Evolutionary conservation across 2,329 filamentous ascomycete genomes (phyloP).

Genomic region (Colletotrichum lupini): DNA sequence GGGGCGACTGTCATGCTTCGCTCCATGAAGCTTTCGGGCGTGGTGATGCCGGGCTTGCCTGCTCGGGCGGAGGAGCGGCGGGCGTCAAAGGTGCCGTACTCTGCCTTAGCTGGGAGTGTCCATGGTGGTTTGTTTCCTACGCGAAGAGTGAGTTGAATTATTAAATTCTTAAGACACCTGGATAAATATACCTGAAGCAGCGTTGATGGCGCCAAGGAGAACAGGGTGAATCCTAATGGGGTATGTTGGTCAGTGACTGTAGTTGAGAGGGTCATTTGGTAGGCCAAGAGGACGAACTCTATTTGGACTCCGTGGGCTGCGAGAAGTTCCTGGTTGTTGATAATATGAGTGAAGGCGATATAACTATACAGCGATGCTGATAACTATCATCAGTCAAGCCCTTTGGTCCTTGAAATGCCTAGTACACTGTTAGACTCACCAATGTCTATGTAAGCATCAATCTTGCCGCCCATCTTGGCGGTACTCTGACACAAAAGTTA

Average conservation of each 20-base stretch:
- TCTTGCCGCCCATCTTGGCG: conserved; percentile 67
- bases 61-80: conserved; percentile 51
- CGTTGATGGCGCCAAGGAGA: conserved; percentile 76
- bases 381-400: neutral
- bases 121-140: conserved; percentile 81
- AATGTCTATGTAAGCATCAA: conserved; percentile 75
- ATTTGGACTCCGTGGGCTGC: conserved; percentile 69
- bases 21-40: conserved; percentile 57
- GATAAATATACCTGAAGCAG: conserved; percentile 59
- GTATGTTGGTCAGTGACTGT: neutral
- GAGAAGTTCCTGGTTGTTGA: conserved; percentile 65
- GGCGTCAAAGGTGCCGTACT: conserved; percentile 60
- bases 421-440: conserved; percentile 54
- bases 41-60: conserved; percentile 48
- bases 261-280: neutral
- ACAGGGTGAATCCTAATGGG: conserved; percentile 73
- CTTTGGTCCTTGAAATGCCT: neutral
- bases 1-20: conserved; percentile 61
- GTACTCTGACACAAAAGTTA: neutral
- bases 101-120: conserved; percentile 74
- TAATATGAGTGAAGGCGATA: conserved; percentile 66
- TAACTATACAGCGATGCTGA: conserved; percentile 75
- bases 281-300: conserved; percentile 62
- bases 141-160: neutral
- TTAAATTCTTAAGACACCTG: neutral